Conservation (phyloP, 768 basidiomycete species). For the Paxillus ammoniavirescens region DNA sequence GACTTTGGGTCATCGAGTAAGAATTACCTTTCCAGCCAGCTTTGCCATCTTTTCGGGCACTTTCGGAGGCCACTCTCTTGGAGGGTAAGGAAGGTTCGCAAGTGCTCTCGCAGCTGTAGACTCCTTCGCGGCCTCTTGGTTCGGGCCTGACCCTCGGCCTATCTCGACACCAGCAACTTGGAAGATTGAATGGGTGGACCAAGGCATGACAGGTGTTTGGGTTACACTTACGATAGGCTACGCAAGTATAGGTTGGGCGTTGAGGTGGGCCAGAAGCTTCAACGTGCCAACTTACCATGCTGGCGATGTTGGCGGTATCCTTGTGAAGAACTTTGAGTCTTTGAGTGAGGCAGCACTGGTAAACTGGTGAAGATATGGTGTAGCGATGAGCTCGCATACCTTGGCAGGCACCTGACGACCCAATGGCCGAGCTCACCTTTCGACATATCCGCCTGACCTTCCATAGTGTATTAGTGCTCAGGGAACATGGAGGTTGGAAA, state of each 20-base stretch:
- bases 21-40: too few relatives aligned
- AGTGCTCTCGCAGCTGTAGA: slow-evolving; percentile 13
- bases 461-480: too few relatives aligned
- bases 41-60: too few relatives aligned
- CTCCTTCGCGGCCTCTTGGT: slow-evolving; percentile 5
- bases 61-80: neutral
- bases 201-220: neutral
- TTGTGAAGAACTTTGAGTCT: neutral
- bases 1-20: too few relatives aligned
- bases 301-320: neutral
- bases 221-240: slow-evolving; percentile 6
- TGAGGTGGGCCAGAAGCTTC: slow-evolving; percentile 3
- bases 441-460: too few relatives aligned
- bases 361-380: neutral
- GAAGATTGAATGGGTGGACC: neutral
- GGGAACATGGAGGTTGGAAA: too few relatives aligned
- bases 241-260: slow-evolving; percentile 5
- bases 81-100: slow-evolving; percentile 1
- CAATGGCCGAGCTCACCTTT: too few relatives aligned
- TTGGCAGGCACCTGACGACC: too few relatives aligned
- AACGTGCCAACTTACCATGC: slow-evolving; percentile 2
- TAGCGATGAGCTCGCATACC: too few relatives aligned
- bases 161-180: slow-evolving; percentile 11
- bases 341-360: neutral
- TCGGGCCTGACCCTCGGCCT: slow-evolving; percentile 10